These are phyloP conservation scores for Prunus salicina DNA, from an alignment of 306 rosid genomes.

Conservation along the genomic window DNA sequence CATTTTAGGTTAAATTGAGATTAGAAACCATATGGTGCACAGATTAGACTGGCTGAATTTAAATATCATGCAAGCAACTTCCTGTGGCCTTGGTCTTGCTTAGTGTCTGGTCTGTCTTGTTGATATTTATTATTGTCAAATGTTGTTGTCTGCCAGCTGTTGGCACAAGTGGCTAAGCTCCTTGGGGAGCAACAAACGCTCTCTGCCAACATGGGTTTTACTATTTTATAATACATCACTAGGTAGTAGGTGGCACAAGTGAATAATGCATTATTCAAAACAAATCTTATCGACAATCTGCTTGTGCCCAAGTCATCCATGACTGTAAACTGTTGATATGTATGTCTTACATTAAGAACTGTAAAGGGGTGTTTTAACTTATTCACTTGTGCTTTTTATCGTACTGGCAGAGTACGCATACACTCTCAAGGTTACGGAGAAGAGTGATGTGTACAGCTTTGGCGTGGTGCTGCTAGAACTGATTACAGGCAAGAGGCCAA, in stretches of 20 bases:
- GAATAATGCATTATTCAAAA: background rate
- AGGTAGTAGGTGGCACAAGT: too few relatives aligned
- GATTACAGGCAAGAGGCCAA: conserved; percentile 75
- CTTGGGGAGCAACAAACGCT: background rate
- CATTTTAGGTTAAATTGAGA: background rate
- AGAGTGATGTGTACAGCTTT: conserved; percentile 80
- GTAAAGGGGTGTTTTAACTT: background rate
- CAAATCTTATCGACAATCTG: background rate
- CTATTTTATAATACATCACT: background rate
- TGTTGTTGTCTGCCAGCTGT: background rate
- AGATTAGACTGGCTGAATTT: background rate
- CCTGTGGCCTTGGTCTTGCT: background rate
- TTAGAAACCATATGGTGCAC: background rate
- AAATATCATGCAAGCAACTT: background rate
- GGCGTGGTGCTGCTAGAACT: conserved; percentile 80
- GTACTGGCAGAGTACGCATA: conserved; percentile 38
- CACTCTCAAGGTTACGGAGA: conserved; percentile 68
- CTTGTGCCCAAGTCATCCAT: too few relatives aligned
- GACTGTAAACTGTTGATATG: background rate
- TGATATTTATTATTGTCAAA: background rate
- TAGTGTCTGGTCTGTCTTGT: background rate
- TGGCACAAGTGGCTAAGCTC: background rate
- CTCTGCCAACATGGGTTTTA: background rate
- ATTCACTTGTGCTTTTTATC: background rate
- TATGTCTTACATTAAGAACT: too few relatives aligned